These are phyloP conservation scores for Micromonas pusilla DNA, from an alignment of 139 green algal species.

Conservation along the genomic window DNA sequence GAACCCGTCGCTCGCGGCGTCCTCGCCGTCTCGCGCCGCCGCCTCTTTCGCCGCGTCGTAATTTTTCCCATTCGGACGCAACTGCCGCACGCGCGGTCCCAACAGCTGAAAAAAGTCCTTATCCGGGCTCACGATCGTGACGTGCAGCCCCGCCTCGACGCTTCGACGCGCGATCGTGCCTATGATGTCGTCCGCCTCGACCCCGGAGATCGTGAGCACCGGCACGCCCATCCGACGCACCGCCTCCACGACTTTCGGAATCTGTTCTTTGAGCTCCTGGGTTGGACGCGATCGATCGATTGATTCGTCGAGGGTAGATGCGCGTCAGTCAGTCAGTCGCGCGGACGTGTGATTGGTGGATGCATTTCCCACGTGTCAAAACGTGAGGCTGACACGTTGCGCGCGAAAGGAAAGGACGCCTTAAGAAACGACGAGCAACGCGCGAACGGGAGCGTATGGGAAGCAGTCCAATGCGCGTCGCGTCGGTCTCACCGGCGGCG, in stretches of 20 bases:
- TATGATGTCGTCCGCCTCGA: conserved; percentile 28
- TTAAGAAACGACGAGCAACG: too few species aligned
- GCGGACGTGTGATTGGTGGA: too few species aligned
- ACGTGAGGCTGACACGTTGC: too few species aligned
- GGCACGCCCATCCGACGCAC: conserved; percentile 1
- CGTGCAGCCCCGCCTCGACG: background rate
- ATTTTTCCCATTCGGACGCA: background rate
- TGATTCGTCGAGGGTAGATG: too few species aligned
- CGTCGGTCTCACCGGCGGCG: too few species aligned
- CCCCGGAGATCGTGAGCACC: background rate
- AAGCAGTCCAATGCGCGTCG: too few species aligned
- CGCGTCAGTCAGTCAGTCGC: too few species aligned
- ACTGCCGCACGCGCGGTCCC: background rate
- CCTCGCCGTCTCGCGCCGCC: too few species aligned
- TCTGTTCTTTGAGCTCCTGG: background rate
- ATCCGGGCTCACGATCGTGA: conserved; percentile 17
- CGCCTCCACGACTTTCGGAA: conserved; percentile 3
- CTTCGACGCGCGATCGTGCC: conserved; percentile 1
- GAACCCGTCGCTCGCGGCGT: background rate
- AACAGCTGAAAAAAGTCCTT: conserved; percentile 28
- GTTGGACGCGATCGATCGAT: too few species aligned
- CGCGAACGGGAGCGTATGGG: too few species aligned
- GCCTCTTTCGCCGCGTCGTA: background rate
- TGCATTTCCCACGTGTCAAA: too few species aligned
- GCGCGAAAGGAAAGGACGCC: too few species aligned